phyloP scores from a whole-genome alignment of 768 basidiomycete genomes.

The Agaricus subrufescens region DNA sequence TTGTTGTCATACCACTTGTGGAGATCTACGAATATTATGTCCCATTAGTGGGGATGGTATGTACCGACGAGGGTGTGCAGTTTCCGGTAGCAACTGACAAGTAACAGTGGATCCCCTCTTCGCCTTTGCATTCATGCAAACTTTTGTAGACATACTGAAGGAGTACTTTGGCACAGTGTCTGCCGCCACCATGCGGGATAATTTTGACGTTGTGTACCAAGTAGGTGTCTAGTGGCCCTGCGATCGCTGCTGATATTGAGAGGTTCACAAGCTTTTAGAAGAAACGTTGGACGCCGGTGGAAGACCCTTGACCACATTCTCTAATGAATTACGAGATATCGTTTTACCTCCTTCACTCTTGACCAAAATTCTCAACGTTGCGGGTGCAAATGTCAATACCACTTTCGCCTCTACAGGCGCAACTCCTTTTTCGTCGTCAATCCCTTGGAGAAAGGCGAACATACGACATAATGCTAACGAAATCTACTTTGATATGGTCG shows the following conservation, averaged over 20 bases:
- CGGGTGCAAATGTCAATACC: conserved; percentile 45
- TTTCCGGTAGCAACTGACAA: conserved; percentile 11
- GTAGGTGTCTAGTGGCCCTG: conserved; percentile 31
- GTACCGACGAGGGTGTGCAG: conserved; percentile 21
- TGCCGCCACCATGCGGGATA: conserved; percentile 75
- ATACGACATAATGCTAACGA: conserved; percentile 85
- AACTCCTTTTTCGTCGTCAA: conserved; percentile 79
- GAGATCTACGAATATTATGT: conserved; percentile 73
- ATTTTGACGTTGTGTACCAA: conserved; percentile 95
- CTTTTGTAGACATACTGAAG: conserved; percentile 75
- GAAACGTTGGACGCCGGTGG: conserved; percentile 95
- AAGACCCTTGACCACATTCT: conserved; percentile 86
- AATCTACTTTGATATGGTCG: conserved; percentile 87
- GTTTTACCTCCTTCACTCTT: conserved; percentile 89
- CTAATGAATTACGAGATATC: conserved; percentile 88
- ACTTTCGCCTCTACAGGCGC: conserved; percentile 40
- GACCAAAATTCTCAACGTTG: conserved; percentile 57
- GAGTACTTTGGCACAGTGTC: conserved; percentile 90
- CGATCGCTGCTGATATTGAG: conserved; percentile 8
- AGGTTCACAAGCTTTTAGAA: conserved; percentile 65
- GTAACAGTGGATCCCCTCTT: conserved; percentile 79
- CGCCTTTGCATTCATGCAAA: conserved; percentile 84
- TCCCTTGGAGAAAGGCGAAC: conserved; percentile 89
- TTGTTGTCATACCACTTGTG: conserved; percentile 77
- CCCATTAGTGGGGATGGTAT: conserved; percentile 83